phyloP scores from a whole-genome alignment of 2,329 filamentous ascomycete genomes.

The Fusarium illudens region DNA sequence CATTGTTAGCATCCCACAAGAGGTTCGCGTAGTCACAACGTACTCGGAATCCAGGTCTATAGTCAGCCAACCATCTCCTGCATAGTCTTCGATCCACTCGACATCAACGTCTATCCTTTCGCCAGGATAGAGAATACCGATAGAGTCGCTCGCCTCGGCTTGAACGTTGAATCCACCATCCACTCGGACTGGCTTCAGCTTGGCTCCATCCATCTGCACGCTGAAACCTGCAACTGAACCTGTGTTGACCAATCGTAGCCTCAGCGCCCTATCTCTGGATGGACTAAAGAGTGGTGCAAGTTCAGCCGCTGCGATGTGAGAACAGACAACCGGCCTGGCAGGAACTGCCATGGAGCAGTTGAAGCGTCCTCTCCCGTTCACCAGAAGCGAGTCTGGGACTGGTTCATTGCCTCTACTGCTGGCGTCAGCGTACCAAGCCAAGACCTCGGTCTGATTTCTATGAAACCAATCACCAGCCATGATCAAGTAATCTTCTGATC shows the following conservation, averaged over 20 bases:
- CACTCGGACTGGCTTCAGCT: background rate
- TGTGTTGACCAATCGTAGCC: background rate
- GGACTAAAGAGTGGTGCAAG: background rate
- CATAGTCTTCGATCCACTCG: background rate
- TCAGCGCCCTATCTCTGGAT: no score
- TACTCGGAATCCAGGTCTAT: background rate
- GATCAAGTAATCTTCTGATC: background rate
- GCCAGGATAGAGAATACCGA: background rate
- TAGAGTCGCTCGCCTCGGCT: background rate
- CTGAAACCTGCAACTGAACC: background rate
- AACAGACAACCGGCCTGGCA: conserved; percentile 30
- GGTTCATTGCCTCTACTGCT: conserved; percentile 53
- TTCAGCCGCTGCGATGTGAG: background rate
- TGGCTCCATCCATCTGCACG: background rate
- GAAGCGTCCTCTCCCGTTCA: conserved; percentile 48
- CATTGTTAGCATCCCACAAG: background rate
- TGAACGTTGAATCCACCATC: background rate
- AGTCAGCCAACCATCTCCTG: background rate
- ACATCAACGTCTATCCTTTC: background rate
- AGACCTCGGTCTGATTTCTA: conserved; percentile 45
- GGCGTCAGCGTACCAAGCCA: conserved; percentile 31
- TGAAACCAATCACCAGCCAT: conserved; percentile 50
- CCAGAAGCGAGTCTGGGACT: conserved; percentile 45
- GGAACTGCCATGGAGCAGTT: conserved; percentile 44
- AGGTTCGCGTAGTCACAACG: background rate